Evolutionary conservation across 1,139 yeast species (phyloP).

Genomic region (Candida sp.): DNA sequence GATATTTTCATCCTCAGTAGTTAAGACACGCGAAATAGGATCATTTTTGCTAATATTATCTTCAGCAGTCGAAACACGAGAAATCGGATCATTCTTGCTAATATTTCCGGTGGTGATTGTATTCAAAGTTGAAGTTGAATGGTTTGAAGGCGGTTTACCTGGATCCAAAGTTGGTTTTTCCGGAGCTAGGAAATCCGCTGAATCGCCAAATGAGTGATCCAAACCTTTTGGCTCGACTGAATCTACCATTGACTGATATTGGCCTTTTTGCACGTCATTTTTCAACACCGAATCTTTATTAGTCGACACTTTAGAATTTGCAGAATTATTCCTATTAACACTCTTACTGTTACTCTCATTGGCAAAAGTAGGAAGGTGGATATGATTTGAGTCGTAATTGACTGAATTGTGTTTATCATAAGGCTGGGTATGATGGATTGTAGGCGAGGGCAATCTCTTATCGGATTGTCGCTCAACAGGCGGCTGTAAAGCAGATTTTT

Average conservation of each 20-base stretch:
- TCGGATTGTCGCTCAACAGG: neutral
- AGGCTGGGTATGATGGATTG: neutral
- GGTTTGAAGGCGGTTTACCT: slow-evolving; percentile 23
- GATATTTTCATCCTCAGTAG: slow-evolving; percentile 34
- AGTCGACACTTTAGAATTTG: neutral
- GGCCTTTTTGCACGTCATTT: neutral
- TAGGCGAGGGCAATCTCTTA: neutral
- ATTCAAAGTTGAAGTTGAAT: slow-evolving; percentile 7
- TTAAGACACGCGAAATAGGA: slow-evolving; percentile 28
- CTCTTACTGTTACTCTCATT: neutral
- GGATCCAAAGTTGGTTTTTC: slow-evolving; percentile 37
- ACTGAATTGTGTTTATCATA: neutral
- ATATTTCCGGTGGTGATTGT: slow-evolving; percentile 6
- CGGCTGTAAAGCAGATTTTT: neutral
- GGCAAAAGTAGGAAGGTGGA: neutral
- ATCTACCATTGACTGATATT: no score
- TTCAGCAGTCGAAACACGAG: slow-evolving; percentile 32
- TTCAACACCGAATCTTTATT: neutral
- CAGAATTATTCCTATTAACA: slow-evolving; percentile 1
- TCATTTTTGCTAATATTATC: slow-evolving; percentile 20
- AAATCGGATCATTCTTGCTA: slow-evolving; percentile 17
- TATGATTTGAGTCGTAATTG: neutral
- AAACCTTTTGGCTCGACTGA: no score
- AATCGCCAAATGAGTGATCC: slow-evolving; percentile 6
- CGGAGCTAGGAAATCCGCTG: slow-evolving; percentile 4